Base-by-base conservation (phyloP, 2,329 filamentous ascomycete genomes). In the Colletotrichum caudatum region DNA sequence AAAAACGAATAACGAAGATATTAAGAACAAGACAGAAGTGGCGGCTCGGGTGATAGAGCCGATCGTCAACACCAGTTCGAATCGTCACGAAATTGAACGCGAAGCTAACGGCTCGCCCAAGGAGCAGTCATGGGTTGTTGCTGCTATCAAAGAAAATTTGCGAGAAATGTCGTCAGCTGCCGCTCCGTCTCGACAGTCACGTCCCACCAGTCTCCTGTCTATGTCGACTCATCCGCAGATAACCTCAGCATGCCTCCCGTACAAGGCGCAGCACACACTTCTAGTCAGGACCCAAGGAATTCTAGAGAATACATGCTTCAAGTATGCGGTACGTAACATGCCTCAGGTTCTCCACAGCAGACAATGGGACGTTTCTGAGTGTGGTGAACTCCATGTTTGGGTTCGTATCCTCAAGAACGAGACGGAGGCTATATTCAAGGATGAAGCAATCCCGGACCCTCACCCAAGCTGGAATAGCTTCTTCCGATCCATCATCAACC, bases 261-360 rank as follows among this genome's bases (percentile, higher is more conserved):
- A 54, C 23, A 14, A 64, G 18, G 61, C 61, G 20, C 61, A 64
- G 2, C 61, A 64, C 11, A 26, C 14, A 1, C 61, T 64, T 23
- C 6, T 64, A 8, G 8, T 18, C 23, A 56, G 8, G 37, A 18
- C 14, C 23, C 61, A 44, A 44, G 20, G 5, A 18, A 23, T 64
- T n/a, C 61, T 64, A 5, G 50, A 56, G 14, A 33, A 54, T 2
- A 6, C 50, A 12, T 64, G 35, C 16, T 54, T 44, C 50, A 53
- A 33, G 5, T 44, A 44, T 8, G 61, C 37, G 48, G n/a, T 2
- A 2, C 23, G 23, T 7, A 23, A 44, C 12, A 39, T 54, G 35
- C 35, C 48, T 4, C 7, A 3, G 2, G 23, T 64, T 8, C 50
- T 56, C 14, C 1, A 44, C 18, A 5, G 7, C 14, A 29, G 23